phyloP scores from a whole-genome alignment of 2,329 filamentous ascomycete genomes.

The Diplodia intermedia region DNA sequence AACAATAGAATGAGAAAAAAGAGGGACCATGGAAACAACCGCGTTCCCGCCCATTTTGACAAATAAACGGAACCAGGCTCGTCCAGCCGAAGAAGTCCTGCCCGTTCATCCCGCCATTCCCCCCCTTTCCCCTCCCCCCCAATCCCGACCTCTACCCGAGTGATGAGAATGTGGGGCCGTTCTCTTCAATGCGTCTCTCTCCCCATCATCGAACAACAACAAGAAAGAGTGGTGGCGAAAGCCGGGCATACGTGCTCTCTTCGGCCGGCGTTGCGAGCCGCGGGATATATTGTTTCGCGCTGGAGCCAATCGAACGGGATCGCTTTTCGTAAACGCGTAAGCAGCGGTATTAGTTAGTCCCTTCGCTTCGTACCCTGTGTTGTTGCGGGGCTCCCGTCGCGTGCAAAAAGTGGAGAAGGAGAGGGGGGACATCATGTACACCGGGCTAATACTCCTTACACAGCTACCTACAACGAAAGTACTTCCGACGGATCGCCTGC shows the following conservation, averaged over 20 bases:
- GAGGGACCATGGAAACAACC: neutral
- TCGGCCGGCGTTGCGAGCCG: neutral
- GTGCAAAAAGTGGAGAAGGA: constrained; percentile 1
- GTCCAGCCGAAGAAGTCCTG: neutral
- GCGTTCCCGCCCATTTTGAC: neutral
- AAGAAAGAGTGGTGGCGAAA: too few species aligned
- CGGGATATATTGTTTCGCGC: neutral
- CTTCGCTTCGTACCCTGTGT: neutral
- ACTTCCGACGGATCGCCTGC: neutral
- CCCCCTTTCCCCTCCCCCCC: too few species aligned
- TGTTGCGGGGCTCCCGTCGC: neutral
- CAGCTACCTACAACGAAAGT: neutral
- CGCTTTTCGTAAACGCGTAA: neutral
- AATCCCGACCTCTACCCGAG: too few species aligned
- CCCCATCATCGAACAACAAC: neutral
- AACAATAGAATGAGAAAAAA: neutral
- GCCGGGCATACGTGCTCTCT: neutral
- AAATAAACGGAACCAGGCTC: neutral
- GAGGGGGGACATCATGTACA: neutral
- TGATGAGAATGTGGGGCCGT: neutral
- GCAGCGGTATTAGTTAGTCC: neutral
- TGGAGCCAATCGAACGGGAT: neutral
- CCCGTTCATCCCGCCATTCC: neutral
- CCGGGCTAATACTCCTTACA: neutral
- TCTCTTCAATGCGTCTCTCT: neutral